Evolutionary conservation across 805 yeast genomes (phyloP), one percentile per base, ranked within the genome.

Genomic region (Pichia heedii): DNA sequence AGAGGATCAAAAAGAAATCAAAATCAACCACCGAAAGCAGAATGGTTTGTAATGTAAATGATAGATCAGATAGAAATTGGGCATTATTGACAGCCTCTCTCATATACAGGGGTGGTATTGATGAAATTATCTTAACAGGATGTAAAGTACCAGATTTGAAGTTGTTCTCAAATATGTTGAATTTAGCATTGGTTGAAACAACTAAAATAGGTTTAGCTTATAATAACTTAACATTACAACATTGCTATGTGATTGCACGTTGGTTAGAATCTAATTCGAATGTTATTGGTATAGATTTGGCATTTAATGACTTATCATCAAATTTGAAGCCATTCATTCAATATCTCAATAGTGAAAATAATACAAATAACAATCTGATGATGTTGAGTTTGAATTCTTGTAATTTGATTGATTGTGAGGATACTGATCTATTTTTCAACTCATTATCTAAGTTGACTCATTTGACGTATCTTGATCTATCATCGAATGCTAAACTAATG

Each of bases 11-110:
- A 34, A 51, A 62, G 45, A 62, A 63, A 20, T 35, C 50, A 9
- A 49, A 45, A 22, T 19, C 50, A 3, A 38, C 49, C 13, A 42
- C 41, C 2, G 57, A 52, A 8, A 44, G 58, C 3, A 51, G 64
- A 29, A 76, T 76, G 81, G 45, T 52, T 5, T 67, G 74, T 48
- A 74, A 74, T 54, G 54, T 56, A 26, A 71, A 72, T 22, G 69
- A 80, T 54, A 71, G 96, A 45, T 74, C 85, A 2, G 80, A 77
- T 44, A 79, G 81, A 81, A 88, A 89, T 60, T 89, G 97, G 97
- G 63, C 75, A 2, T 63, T 85, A 39, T 72, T 90, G 44, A 76
- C 79, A 3, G 82, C 84, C 12, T 80, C 94, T 0, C 56, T 89
- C 18, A 68, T 70, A 18, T 73, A 72, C 18, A 68, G 95, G 49